Base-by-base conservation (phyloP, 2,329 filamentous ascomycete genomes). In the Ceratocystis ficicola region DNA sequence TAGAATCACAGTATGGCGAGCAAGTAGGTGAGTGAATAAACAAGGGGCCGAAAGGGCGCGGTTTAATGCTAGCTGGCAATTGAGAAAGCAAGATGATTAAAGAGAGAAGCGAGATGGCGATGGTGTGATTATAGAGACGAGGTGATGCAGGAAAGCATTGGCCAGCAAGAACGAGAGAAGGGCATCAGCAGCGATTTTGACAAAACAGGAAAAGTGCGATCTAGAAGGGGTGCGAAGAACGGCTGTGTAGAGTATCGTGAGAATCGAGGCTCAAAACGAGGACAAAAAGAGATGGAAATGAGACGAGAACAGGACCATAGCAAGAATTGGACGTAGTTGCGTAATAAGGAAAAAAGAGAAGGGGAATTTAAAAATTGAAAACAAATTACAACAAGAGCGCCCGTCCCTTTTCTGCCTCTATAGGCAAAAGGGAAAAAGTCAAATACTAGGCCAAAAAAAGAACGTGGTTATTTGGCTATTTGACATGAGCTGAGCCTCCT, bases 371-470 rank as follows among this genome's bases (percentile, higher is more conserved):
- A 62, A 62, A 12, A 20, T 1, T 6, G 1, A 30, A 46, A 62
- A 62, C 48, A 46, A 28, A 46, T 6, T 41, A 25, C 8, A 44
- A 44, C 2, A 62, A 10, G n/a, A 62, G 15, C 10, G 52, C 52
- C n/a, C 52, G 17, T 22, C 52, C 52, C 25, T 57, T 17, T 50
- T 50, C 46, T 50, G n/a, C 17, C 10, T 22, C 22, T 57, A 57
- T 57, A 30, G 22, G 22, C 22, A 28, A 30, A 30, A 57, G 15
- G 25, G 46, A 41, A 32, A 32, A 32, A 7, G 36, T 10, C 46
- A 50, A 41, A 50, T 50, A 50, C 52, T 57, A 57, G 52, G 52
- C 52, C 52, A 28, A 57, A 57, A 57, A 28, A 57, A 57, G 52
- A 57, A 57, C 25, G 52, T 57, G 52, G 25, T 17, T 28, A 22